phyloP scores from a whole-genome alignment of 805 yeast species.

The Ogataea salicorniae region DNA sequence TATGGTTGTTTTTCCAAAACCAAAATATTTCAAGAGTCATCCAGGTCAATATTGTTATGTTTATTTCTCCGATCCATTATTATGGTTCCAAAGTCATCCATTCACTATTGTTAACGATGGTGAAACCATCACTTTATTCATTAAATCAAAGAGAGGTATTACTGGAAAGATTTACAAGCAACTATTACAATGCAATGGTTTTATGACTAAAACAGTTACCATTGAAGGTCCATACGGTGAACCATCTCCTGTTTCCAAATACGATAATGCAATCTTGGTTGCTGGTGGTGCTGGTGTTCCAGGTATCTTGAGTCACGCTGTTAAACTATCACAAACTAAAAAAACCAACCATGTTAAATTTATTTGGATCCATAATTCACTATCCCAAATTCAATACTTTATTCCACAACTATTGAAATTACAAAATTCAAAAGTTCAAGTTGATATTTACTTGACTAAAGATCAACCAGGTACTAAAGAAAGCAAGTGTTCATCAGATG shows the following conservation, averaged over 20 bases:
- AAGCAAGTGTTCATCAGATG: conserved; percentile 3
- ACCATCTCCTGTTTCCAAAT: conserved; percentile 41
- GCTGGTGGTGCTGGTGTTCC: conserved; percentile 76
- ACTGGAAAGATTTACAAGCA: conserved; percentile 37
- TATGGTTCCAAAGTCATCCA: conserved; percentile 72
- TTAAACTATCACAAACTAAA: conserved; percentile 23
- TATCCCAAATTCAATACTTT: conserved; percentile 42
- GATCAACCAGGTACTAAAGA: conserved; percentile 13
- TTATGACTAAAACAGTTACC: conserved; percentile 29
- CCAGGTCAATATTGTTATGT: conserved; percentile 57
- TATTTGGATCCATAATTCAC: conserved; percentile 56
- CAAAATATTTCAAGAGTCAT: conserved; percentile 40
- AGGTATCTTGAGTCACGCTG: conserved; percentile 40
- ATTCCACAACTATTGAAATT: conserved; percentile 33
- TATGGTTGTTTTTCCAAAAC: conserved; percentile 44
- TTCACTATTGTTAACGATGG: conserved; percentile 47
- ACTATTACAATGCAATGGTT: conserved; percentile 27
- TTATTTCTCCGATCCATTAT: conserved; percentile 45
- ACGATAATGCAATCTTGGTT: conserved; percentile 46
- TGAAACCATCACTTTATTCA: conserved; percentile 33
- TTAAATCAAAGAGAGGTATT: conserved; percentile 49
- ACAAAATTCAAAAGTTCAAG: conserved; percentile 22
- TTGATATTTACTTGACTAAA: conserved; percentile 36
- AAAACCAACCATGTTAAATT: conserved; percentile 33
- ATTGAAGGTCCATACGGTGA: conserved; percentile 73